Base-by-base conservation (phyloP, 2,329 filamentous ascomycete species). In the Dothistroma septosporum region DNA sequence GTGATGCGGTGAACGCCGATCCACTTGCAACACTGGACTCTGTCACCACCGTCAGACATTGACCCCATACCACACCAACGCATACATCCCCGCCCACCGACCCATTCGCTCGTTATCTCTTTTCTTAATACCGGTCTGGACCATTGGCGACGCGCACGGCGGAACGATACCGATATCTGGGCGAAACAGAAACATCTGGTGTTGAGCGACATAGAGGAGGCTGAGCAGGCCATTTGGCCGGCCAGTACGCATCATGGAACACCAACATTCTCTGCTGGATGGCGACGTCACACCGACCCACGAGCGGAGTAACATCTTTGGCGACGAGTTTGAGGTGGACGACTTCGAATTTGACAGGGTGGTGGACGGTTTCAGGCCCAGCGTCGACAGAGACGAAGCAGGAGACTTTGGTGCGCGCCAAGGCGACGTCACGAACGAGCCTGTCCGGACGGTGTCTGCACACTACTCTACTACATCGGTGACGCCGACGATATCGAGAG, bases 351-450 rank as follows among this genome's bases (percentile, higher is more conserved):
- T 75, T 61, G 77, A 76, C 60, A 73, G 71, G 35, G 74, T 79
- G 31, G 78, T 76, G 58, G 78, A 80, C 61, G 78, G 78, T 60
- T 80, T 79, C 68, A 72, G 77, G 53, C 78, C 78, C 41, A 69
- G 70, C 33, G 70, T 72, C 55, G 70, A 67, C 57, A 65, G 65
- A 55, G 62, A 65, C 58, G 64, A 60, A 58, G 61, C 61, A 56
- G 59, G 48, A 55, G 28, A 59, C 22, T 44, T 58, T 56, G 54
- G 52, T 57, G 57, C 60, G 65, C 61, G 62, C 64, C 64, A 67
- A 61, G 65, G 60, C 53, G 56, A 66, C 46, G 62, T 64, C 5
- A 63, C 68, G 48, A 66, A 68, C 44, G 65, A 66, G 41, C 70
- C 69, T 47, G 72, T 73, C 55, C 72, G 70, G 57, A 70, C 66